Conservation (phyloP, 768 basidiomycete species). For the Ramaria rubella region DNA sequence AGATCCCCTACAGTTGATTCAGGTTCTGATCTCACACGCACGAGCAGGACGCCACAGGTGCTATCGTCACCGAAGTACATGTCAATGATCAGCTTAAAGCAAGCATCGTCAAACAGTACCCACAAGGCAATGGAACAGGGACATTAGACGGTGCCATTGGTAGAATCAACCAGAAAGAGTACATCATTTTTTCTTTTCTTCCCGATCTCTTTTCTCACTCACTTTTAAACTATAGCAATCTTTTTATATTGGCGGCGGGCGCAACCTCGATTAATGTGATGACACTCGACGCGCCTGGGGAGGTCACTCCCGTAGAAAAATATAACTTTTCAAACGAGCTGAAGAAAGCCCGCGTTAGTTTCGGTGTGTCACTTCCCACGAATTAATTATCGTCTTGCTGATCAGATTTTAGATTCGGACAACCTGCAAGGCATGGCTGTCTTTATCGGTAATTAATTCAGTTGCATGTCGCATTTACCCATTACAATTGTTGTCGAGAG, state of each 20-base stretch:
- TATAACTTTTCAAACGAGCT: neutral
- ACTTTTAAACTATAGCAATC: constrained; percentile 26
- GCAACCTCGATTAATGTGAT: constrained; percentile 35
- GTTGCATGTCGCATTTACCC: too few species aligned
- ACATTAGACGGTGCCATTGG: constrained; percentile 27
- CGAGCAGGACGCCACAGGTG: constrained; percentile 30
- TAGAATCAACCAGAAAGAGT: constrained; percentile 26
- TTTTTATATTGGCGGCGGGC: constrained; percentile 35
- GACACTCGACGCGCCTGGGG: constrained; percentile 32
- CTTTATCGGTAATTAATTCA: neutral
- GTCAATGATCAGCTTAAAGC: constrained; percentile 18
- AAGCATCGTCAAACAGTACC: constrained; percentile 15
- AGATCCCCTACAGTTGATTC: neutral
- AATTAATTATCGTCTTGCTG: neutral
- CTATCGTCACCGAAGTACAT: constrained; percentile 19
- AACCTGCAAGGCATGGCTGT: constrained; percentile 12
- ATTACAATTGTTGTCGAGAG: too few species aligned
- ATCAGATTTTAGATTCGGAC: neutral
- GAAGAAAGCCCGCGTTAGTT: neutral
- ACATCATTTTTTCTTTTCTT: too few species aligned
- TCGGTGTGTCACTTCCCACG: neutral
- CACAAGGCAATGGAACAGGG: constrained; percentile 12
- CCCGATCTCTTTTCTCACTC: neutral
- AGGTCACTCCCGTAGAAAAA: constrained; percentile 14
- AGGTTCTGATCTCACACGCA: neutral